Evolutionary conservation across 2,329 filamentous ascomycete genomes (phyloP), one percentile per base, ranked within the genome.

Genomic region (Neopestalotiopsis rosae): DNA sequence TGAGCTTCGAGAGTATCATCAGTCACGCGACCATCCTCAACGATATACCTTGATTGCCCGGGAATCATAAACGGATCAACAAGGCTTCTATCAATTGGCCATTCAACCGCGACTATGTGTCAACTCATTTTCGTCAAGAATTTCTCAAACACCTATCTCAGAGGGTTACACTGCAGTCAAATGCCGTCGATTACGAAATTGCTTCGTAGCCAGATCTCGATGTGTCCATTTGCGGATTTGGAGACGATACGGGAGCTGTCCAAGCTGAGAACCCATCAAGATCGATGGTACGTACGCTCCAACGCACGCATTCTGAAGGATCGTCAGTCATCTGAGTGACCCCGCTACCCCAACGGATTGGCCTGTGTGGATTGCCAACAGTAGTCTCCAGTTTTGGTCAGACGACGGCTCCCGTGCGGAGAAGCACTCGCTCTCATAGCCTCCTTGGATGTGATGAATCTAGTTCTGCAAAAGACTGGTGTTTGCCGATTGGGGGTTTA

Each of bases 261-360:
- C 45, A n/a, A 52, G 45, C 30, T 61, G 57, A 34, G 13, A 61
- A 61, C 14, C 28, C 57, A 61, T 61, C 24, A 61, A 61, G 57
- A 24, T 52, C n/a, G 45, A 52, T 52, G 57, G 20, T 14, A 30
- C 14, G 20, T 14, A 30, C 14, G 57, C 57, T 59, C 30, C 57
- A 28, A 59, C 24, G 24, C 13, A 30, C 59, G 30, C 12, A 62
- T 20, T 34, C 32, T 38, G 30, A 34, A 58, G 67, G 70, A 72
- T 74, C 74, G 69, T 69, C 71, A 69, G 68, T 69, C 66, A 63
- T 32, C 67, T 70, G 64, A 45, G 62, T 17, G 34, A 73, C 74
- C 73, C 73, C 73, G 74, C 73, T 72, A 71, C 71, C 71, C 73
- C 71, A 67, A 69, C 70, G 68, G 65, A 67, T 69, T 69, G 70